These are phyloP conservation scores for Mycena olivaceomarginata DNA, from an alignment of 768 basidiomycete species.

Conservation along the genomic window DNA sequence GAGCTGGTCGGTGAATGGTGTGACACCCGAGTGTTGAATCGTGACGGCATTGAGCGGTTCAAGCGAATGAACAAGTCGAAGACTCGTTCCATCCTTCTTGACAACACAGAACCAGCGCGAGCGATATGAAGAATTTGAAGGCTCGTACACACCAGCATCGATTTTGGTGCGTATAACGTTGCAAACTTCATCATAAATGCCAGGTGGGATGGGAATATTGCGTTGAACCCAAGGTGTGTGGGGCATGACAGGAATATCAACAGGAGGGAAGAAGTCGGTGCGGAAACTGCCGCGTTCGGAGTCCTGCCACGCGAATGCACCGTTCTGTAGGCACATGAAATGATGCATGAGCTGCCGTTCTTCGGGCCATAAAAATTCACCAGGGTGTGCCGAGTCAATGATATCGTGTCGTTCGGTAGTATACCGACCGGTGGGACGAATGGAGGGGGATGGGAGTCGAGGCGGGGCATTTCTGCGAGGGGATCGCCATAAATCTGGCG, in stretches of 20 bases:
- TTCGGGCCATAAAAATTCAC: neutral
- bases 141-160: constrained; percentile 12
- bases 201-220: constrained; percentile 47
- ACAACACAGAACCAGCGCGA: constrained; percentile 40
- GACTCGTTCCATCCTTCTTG: constrained; percentile 42
- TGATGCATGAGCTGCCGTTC: neutral
- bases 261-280: no score
- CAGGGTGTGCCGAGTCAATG: constrained; percentile 41
- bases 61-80: no score
- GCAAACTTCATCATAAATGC: constrained; percentile 43
- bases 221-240: no score
- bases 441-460: constrained; percentile 31
- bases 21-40: no score
- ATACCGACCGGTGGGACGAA: constrained; percentile 39
- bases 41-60: no score
- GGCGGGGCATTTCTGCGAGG: constrained; percentile 33
- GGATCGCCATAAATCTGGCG: constrained; percentile 43
- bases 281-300: no score
- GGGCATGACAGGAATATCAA: no score
- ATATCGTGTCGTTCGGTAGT: constrained; percentile 36
- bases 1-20: no score
- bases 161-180: constrained; percentile 33
- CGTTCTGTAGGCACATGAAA: constrained; percentile 33
- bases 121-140: no score
- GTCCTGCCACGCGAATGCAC: neutral